Base-by-base conservation (phyloP, 2,329 filamentous ascomycete species). In the Colletotrichum cuscutae region DNA sequence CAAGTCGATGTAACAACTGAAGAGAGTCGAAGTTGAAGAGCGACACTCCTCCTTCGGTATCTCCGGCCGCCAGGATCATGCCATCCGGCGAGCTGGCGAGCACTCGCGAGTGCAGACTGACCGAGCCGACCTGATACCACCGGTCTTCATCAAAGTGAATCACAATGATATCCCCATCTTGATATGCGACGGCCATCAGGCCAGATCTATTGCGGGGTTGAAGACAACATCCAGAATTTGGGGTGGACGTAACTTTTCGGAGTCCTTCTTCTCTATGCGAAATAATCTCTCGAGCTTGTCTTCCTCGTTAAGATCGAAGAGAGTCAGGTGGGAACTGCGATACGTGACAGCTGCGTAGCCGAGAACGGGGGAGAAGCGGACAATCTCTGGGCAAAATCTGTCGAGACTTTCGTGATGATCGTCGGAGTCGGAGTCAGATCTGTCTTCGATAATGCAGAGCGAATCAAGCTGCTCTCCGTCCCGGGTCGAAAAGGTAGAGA, bases 11-110 rank as follows among this genome's bases (percentile, higher is more conserved):
- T 22, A 77, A 13, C 9, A 69, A 71, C 9, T 72, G 72, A 8
- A 77, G 63, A 8, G 77, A 76, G 5, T 78, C 75, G 56, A 79
- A 79, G 2, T 76, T 70, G 59, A 76, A 79, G 32, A 79, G 57
- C 35, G 78, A 76, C 30, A 80, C 74, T 6, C 68, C 74, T 6
- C 78, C 78, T 64, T 71, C 67, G n/a, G 64, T 73, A n/a, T 74
- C 76, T 3, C 75, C 78, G 28, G 75, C 75, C 1, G 77, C 78
- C 24, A 80, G 71, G 4, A 75, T 73, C 15, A 74, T 75, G 6
- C 79, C 78, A 68, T 80, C 77, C 0, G 76, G 72, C 11, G 75
- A 76, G 37, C 75, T 72, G 9, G 76, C 76, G 15, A 79, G 74
- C 4, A 67, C 75, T 4, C 26, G 26, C 22, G 46, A 19, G 69